phyloP scores from a whole-genome alignment of 345 rosid genomes.

The Pseudoturritis turrita region DNA sequence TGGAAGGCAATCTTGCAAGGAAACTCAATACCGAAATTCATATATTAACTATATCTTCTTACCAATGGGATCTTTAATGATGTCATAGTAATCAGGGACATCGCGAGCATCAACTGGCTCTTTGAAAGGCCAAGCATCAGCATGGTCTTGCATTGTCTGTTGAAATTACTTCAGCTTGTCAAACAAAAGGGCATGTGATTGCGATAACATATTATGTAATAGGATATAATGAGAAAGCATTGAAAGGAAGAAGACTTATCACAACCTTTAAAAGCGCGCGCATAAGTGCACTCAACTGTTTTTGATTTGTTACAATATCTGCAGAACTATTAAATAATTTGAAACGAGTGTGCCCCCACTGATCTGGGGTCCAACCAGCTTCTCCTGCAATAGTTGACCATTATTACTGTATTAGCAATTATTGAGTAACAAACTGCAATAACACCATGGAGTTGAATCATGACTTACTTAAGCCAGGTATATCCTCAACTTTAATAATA shows the following conservation, averaged over 20 bases:
- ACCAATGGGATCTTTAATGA: constrained; percentile 99
- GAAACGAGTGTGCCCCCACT: constrained; percentile 88
- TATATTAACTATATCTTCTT: constrained; percentile 19
- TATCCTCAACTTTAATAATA: constrained; percentile 75
- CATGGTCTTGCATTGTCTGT: constrained; percentile 93
- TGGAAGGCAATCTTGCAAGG: not conserved
- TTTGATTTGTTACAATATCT: constrained; percentile 60
- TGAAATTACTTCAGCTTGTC: constrained; percentile 20
- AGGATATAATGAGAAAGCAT: not conserved
- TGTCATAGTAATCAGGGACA: constrained; percentile 96
- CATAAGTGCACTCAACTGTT: constrained; percentile 70
- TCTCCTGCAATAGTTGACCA: constrained; percentile 50
- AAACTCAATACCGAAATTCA: not conserved
- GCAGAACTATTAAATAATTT: constrained; percentile 49
- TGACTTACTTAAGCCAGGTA: constrained; percentile 90
- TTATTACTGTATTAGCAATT: constrained; percentile 1
- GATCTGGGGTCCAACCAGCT: constrained; percentile 99
- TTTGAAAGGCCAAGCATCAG: constrained; percentile 98
- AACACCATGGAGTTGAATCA: not conserved
- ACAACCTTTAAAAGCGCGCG: constrained; percentile 90
- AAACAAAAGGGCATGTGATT: not conserved
- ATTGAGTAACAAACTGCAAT: not conserved
- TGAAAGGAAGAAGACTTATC: not conserved
- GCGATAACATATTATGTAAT: not conserved
- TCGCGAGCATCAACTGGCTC: constrained; percentile 95